Conservation (phyloP, 148 eudicot species). For the Silene uniflora region DNA sequence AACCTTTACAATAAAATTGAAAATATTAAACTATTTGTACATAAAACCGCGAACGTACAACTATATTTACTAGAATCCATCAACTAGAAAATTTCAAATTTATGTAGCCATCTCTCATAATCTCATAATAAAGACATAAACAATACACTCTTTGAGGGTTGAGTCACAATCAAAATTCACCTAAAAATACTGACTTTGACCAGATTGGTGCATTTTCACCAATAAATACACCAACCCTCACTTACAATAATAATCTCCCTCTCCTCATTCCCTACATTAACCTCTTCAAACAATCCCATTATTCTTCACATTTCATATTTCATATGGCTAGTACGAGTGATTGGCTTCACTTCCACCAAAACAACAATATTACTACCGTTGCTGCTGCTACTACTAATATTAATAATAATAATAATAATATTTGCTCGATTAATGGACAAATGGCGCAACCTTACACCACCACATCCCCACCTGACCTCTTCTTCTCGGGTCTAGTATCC, state of each 20-base stretch:
- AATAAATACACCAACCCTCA: slow-evolving; percentile 28
- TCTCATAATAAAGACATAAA: no score
- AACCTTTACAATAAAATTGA: no score
- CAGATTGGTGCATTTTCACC: slow-evolving; percentile 17
- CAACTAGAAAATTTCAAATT: no score
- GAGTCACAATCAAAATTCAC: slow-evolving; percentile 28
- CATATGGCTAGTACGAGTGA: slow-evolving; percentile 27
- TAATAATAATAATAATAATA: background rate
- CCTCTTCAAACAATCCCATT: no score
- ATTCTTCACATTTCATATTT: background rate
- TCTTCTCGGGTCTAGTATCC: slow-evolving; percentile 20
- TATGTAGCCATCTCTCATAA: no score
- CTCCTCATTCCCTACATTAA: background rate
- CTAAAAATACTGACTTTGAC: slow-evolving; percentile 32
- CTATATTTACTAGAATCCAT: no score
- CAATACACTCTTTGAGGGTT: no score
- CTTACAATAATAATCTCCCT: background rate
- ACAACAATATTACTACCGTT: background rate
- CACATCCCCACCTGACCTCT: slow-evolving; percentile 16
- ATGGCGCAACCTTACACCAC: background rate
- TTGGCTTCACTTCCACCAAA: slow-evolving; percentile 25
- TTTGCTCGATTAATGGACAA: background rate
- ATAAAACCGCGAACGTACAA: no score
- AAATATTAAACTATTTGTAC: no score
- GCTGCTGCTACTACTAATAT: no score